Base-by-base conservation (phyloP, 2,329 filamentous ascomycete genomes). In the Botrytis byssoidea region DNA sequence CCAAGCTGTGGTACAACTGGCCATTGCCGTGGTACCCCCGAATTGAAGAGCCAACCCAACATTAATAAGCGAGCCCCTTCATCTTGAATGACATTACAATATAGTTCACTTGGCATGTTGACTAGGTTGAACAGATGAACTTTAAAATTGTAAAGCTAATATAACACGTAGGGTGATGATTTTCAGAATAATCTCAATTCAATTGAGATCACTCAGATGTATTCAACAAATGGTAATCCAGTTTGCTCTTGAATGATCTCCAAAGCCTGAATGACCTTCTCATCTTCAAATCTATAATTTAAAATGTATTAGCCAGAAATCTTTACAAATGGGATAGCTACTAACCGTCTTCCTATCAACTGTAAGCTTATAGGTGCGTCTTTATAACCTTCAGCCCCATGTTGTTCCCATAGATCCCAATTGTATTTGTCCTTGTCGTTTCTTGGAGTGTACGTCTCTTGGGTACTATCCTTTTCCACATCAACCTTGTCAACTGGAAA, bases 401-500 rank as follows among this genome's bases (percentile, higher is more conserved):
- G 76, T 67, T 81, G 67, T 65, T 78, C 77, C 82, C 83, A 84
- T 25, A 82, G 72, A 61, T 79, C 77, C 74, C 77, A 81, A 70
- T 80, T 81, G 40, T 76, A 78, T 66, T 74, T 76, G 73, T 82
- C 81, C 55, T 76, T 77, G 76, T 80, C 75, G 79, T 83, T 78
- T 77, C 76, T 79, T 76, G 81, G 74, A 70, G 77, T 70, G 77
- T 80, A 83, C 9, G 77, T 76, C 73, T 73, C 77, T 72, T 72
- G 74, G 40, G 60, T 78, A 70, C 2, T 77, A 74, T 75, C 76
- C 75, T 82, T 80, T 51, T 70, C 74, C 10, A 79, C 71, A 76
- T 81, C 76, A 48, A 83, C 77, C 70, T 78, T 80, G 29, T 81
- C 82, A 3, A 87, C 88, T 0, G 91, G 91, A 78, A 93, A 91